Percentiles rank a stretch among this genome's conserved stretches.
Conservation (phyloP, 2,329 filamentous ascomycete species). For the Mollisia scopiformis region DNA sequence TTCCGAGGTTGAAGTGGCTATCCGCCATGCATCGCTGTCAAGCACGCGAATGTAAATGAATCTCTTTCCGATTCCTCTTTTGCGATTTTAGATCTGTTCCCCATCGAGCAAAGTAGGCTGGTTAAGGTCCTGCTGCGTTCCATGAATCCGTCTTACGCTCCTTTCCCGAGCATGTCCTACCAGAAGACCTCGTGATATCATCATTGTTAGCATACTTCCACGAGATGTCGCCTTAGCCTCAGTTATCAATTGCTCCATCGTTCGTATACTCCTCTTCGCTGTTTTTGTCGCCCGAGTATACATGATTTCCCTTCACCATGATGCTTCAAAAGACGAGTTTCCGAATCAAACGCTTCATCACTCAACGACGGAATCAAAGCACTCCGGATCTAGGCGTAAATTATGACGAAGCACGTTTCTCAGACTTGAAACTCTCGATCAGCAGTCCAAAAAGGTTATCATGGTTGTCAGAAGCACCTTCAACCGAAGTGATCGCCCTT, state of each 20-base stretch:
- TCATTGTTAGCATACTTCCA: slow-evolving; percentile 5
- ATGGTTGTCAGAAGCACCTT: slow-evolving; percentile 25
- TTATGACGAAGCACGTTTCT: slow-evolving; percentile 5
- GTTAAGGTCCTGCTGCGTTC: slow-evolving; percentile 2
- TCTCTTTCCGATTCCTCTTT: neutral
- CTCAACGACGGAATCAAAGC: slow-evolving; percentile 17
- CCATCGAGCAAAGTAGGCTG: slow-evolving; percentile 9
- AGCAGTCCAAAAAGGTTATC: slow-evolving; percentile 19
- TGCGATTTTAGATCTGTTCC: neutral
- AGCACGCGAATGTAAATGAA: slow-evolving; percentile 23
- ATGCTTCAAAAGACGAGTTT: slow-evolving; percentile 27
- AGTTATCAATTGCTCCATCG: neutral
- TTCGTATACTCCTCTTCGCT: neutral
- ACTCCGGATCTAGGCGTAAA: slow-evolving; percentile 7
- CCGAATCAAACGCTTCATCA: slow-evolving; percentile 29
- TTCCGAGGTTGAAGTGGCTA: slow-evolving; percentile 20
- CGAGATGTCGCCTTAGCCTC: neutral
- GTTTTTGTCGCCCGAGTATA: neutral
- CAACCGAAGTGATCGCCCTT: slow-evolving; percentile 6
- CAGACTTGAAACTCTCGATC: slow-evolving; percentile 8
- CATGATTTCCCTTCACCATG: slow-evolving; percentile 18
- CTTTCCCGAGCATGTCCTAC: slow-evolving; percentile 19
- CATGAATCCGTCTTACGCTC: neutral
- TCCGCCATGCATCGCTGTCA: slow-evolving; percentile 27
- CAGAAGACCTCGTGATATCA: slow-evolving; percentile 11